Conservation (phyloP, 2,329 filamentous ascomycete genomes). For the Cladophialophora carrionii region DNA sequence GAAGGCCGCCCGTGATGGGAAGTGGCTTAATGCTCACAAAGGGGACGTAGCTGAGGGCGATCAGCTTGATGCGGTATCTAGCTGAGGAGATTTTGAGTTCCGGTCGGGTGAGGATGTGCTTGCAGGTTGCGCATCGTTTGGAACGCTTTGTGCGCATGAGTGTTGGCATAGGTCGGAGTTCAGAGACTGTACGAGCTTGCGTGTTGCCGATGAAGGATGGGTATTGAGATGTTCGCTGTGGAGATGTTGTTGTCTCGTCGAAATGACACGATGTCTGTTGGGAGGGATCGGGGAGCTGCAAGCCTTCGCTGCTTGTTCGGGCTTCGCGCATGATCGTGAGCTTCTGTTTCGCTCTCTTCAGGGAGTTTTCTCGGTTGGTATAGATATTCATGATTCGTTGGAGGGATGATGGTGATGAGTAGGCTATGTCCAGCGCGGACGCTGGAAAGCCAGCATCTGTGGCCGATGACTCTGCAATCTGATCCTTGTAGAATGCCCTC, state of each 20-base stretch:
- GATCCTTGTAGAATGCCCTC: slow-evolving; percentile 73
- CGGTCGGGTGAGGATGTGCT: slow-evolving; percentile 93
- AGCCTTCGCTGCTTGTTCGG: slow-evolving; percentile 68
- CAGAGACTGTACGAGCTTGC: slow-evolving; percentile 65
- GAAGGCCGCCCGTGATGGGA: slow-evolving; percentile 39
- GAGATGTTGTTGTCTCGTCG: slow-evolving; percentile 30
- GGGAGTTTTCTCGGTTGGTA: slow-evolving; percentile 59
- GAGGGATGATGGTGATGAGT: slow-evolving; percentile 75
- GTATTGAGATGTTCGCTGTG: slow-evolving; percentile 53
- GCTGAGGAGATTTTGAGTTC: slow-evolving; percentile 87
- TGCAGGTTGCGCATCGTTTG: slow-evolving; percentile 88
- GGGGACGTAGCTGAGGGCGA: slow-evolving; percentile 87
- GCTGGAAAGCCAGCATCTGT: slow-evolving; percentile 53
- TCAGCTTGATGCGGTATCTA: slow-evolving; percentile 87
- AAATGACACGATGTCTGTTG: slow-evolving; percentile 21
- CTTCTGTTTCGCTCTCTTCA: slow-evolving; percentile 68
- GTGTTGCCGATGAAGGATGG: slow-evolving; percentile 47
- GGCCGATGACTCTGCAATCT: slow-evolving; percentile 67
- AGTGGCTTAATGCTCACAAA: slow-evolving; percentile 69
- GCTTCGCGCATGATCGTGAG: slow-evolving; percentile 81
- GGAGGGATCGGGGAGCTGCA: slow-evolving; percentile 64
- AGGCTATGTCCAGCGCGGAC: slow-evolving; percentile 52
- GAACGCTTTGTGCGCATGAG: slow-evolving; percentile 88
- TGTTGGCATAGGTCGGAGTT: slow-evolving; percentile 79
- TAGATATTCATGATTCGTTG: slow-evolving; percentile 92